These are phyloP conservation scores for Peronospora tabacina DNA, from an alignment of 352 stramenopile species.

Conservation along the genomic window DNA sequence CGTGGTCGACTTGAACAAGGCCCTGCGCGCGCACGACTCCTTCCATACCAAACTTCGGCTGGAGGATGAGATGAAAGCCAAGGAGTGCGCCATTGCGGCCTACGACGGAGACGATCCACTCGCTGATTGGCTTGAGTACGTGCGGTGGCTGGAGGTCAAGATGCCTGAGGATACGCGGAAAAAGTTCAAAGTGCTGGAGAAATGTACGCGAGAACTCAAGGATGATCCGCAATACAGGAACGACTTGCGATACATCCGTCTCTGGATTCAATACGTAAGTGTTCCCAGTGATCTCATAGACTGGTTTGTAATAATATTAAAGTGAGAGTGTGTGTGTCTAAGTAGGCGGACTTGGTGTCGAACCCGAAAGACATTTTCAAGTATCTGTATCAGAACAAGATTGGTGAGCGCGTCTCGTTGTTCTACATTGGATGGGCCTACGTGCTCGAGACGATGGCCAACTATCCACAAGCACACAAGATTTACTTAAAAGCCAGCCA, in stretches of 20 bases:
- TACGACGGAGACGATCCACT: conserved; percentile 67
- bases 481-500: conserved; percentile 82
- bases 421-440: conserved; percentile 86
- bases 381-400: conserved; percentile 84
- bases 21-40: conserved; percentile 52
- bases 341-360: conserved; percentile 71
- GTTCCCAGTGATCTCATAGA: background rate
- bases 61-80: conserved; percentile 43
- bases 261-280: conserved; percentile 87
- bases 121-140: conserved; percentile 57
- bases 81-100: conserved; percentile 36
- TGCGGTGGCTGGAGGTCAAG: conserved; percentile 73
- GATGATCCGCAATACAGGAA: conserved; percentile 55
- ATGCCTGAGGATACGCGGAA: conserved; percentile 80
- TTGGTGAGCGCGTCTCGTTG: conserved; percentile 66
- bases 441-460: conserved; percentile 70
- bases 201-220: conserved; percentile 68
- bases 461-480: conserved; percentile 79
- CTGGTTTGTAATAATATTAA: background rate
- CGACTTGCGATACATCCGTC: conserved; percentile 69
- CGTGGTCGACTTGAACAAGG: conserved; percentile 69
- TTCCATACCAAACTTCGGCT: conserved; percentile 54
- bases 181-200: conserved; percentile 66
- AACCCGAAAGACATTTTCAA: conserved; percentile 88
- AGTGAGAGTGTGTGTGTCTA: background rate